These are phyloP conservation scores for Serendipita sp. DNA, from an alignment of 768 basidiomycete genomes.

Conservation along the genomic window DNA sequence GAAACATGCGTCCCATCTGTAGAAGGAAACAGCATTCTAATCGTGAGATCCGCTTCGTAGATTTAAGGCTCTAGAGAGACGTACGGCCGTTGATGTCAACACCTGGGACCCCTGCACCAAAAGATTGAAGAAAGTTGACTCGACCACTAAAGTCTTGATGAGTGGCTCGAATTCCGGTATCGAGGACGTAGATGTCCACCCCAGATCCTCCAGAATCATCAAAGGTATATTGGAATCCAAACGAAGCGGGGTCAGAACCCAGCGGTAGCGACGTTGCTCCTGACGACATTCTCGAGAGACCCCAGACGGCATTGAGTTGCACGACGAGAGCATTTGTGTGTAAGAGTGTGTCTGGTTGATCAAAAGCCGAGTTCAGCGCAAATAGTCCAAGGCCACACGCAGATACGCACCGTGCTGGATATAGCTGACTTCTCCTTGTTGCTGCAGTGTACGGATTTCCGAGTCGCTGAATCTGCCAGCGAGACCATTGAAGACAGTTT, in stretches of 20 bases:
- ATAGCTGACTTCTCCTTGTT: background rate
- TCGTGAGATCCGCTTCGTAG: no score
- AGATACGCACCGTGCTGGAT: background rate
- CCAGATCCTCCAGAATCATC: conserved; percentile 1
- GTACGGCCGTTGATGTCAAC: conserved; percentile 1
- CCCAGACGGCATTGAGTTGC: background rate
- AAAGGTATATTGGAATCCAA: background rate
- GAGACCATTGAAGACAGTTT: background rate
- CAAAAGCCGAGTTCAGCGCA: no score
- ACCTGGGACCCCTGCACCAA: background rate
- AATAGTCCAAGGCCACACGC: background rate
- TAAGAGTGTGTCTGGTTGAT: background rate
- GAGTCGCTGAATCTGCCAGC: background rate
- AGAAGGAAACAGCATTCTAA: background rate
- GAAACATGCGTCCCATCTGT: conserved; percentile 2
- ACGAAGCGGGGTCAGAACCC: background rate
- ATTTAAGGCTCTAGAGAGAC: background rate
- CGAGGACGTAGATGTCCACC: conserved; percentile 1
- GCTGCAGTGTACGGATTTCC: background rate
- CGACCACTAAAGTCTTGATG: background rate
- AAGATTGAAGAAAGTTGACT: background rate
- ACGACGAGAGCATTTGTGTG: background rate
- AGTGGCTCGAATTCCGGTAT: background rate
- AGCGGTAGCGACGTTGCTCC: background rate
- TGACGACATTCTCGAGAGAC: background rate